Evolutionary conservation across 2,329 filamentous ascomycete genomes (phyloP), one percentile per base, ranked within the genome.

Genomic region (Fusarium hostae): DNA sequence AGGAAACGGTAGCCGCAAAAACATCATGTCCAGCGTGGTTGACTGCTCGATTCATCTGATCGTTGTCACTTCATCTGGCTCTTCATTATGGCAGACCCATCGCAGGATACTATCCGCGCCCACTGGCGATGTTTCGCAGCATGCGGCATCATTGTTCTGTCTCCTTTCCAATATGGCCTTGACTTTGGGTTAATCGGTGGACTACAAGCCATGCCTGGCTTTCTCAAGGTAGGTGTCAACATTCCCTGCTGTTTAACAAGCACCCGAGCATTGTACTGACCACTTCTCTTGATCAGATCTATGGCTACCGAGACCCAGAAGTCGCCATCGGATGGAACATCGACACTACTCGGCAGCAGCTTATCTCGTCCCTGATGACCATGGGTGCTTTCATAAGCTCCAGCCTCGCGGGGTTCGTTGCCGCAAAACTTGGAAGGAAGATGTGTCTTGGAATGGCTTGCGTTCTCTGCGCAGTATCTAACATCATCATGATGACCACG

Each of bases 251-350:
- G 9, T 26, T 16, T 37, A 4, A 16, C 18, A 26, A 20, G 12
- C 22, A 26, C 11, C 3, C 28, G 2, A 26, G 4, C 22, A 16
- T 9, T 9, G 12, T 30, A 34, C 26, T 41, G 4, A 72, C 24
- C 16, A 6, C 9, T 2, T 3, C 5, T 9, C 1, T 11, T 8
- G 3, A 3, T 26, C 15, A 75, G 73, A 47, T 75, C 6, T 75
- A 75, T 30, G 73, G 73, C 9, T 75, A 75, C 30, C 40, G 39
- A 56, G 71, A 64, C 6, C 73, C 73, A 1, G 61, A 63, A 54
- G 75, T 71, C 1, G 73, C 71, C 6, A 75, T 75, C 32, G 73
- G 73, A 9, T 75, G 73, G 73, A 75, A 75, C 39, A 75, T 75
- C 8, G 66, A 66, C 7, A 75, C 73, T 4, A 75, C 65, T 6